Evolutionary conservation across 305 asterid species (phyloP), one percentile per base, ranked within the genome.

Genomic region (Coffea humblotiana): DNA sequence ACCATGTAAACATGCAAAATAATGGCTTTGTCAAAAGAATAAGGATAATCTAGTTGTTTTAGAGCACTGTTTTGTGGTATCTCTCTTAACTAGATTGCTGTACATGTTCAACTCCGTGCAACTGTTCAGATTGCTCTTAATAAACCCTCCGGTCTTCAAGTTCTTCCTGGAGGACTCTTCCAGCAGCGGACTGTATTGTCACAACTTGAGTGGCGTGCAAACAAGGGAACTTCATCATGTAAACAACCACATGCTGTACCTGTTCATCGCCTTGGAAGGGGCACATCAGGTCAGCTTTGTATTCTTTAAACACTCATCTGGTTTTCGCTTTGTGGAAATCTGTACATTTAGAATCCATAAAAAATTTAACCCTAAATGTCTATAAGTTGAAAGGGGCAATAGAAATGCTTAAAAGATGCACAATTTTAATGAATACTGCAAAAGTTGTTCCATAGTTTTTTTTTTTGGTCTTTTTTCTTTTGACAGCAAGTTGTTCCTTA

Each of bases 231-330:
- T 75, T 79, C 83, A 56, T 82, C 81, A 71, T 76, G 72, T 80
- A 89, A 86, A 78, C 91, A 88, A 75, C 76, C 86, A 35, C 90
- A 86, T 86, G 94, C 95, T 74, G 97, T 88, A 83, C 99, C 99
- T 73, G 99, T 94, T 85, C 99, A 96, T 85, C 93, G 97, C 70
- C 96, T 94, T 80, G 99, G 99, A 82, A 91, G 98, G 86, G 98
- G 98, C 76, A 96, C 99, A 73, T 96, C 99, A 60, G 99, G 98
- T 93, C 81, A 85, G 89, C 64, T 78, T 78, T 61, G 56, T 69
- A 61, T 72, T 73, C 54, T 79, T 75, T 64, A 40, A 40, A 40
- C 75, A 52, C 64, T 81, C 40, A 71, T 74, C 84, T 71, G 81
- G 40, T 79, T 79, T 29, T 64, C 58, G 15, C 29, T 56, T 52